Conservation (phyloP, 1,284 basidiomycete genomes). For the Pseudozyma tsukubaensis region DNA sequence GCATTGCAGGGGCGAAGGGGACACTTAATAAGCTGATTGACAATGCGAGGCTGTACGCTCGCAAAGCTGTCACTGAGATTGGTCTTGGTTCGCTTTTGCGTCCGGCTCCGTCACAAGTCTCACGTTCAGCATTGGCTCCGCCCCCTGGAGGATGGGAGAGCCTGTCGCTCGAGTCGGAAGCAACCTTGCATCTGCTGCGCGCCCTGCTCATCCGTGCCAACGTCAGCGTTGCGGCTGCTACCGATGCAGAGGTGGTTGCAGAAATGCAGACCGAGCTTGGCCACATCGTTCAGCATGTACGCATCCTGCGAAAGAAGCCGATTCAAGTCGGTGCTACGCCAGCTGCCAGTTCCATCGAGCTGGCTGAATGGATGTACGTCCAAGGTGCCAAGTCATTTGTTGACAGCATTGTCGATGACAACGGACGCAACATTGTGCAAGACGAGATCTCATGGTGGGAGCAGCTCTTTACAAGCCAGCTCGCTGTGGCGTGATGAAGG, state of each 20-base stretch:
- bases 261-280: slow-evolving; percentile 21
- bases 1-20: slow-evolving; percentile 32
- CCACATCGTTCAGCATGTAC: slow-evolving; percentile 20
- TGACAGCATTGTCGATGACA: slow-evolving; percentile 30
- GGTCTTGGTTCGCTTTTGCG: slow-evolving; percentile 48
- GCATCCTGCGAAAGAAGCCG: slow-evolving; percentile 21
- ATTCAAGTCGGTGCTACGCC: slow-evolving; percentile 21
- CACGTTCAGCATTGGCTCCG: slow-evolving; percentile 7
- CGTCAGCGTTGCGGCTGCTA: background rate
- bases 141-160: slow-evolving; percentile 53
- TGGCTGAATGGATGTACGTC: slow-evolving; percentile 33
- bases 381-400: slow-evolving; percentile 35
- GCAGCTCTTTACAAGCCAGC: slow-evolving; percentile 25
- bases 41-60: slow-evolving; percentile 51
- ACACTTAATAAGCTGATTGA: slow-evolving; percentile 44
- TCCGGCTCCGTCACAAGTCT: slow-evolving; percentile 13
- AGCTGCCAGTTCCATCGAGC: slow-evolving; percentile 11
- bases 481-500: background rate
- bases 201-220: slow-evolving; percentile 24
- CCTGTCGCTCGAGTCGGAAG: slow-evolving; percentile 39
- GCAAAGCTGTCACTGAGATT: slow-evolving; percentile 54
- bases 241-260: slow-evolving; percentile 6
- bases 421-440: slow-evolving; percentile 21
- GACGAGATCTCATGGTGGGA: slow-evolving; percentile 41
- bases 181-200: slow-evolving; percentile 32